Conservation (phyloP, 805 yeast species). For the Cyberlindnera maritima region DNA sequence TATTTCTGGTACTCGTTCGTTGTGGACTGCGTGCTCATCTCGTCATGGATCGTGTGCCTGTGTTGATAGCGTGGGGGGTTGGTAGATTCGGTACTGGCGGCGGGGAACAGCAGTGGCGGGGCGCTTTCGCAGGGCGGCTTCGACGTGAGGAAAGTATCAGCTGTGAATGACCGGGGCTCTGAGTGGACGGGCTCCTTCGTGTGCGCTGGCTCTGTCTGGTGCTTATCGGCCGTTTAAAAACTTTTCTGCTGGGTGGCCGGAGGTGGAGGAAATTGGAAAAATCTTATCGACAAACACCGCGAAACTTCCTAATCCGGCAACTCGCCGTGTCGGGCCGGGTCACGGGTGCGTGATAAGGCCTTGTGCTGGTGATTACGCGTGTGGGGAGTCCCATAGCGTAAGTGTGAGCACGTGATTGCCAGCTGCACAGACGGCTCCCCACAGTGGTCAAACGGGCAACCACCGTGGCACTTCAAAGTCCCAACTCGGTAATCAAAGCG, state of each 20-base stretch:
- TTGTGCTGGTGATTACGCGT: slow-evolving; percentile 4
- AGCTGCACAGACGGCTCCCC: background rate
- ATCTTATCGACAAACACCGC: slow-evolving; percentile 12
- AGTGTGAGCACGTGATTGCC: background rate
- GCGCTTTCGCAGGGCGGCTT: background rate
- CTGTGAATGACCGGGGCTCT: background rate
- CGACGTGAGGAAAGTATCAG: background rate
- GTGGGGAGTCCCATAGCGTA: background rate
- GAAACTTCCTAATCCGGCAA: slow-evolving; percentile 1
- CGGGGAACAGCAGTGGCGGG: background rate
- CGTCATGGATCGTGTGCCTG: background rate
- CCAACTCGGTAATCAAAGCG: too few relatives aligned
- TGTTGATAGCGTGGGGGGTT: background rate
- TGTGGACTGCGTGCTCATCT: background rate
- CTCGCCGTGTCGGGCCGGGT: background rate
- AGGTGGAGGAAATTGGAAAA: slow-evolving; percentile 1
- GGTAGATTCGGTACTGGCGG: background rate
- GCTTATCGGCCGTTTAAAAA: background rate
- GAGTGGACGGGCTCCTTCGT: background rate
- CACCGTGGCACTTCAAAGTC: too few relatives aligned
- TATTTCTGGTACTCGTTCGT: background rate
- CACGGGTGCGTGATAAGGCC: slow-evolving; percentile 14
- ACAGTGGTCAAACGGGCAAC: too few relatives aligned
- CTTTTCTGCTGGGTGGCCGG: background rate
- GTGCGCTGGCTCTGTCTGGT: background rate